These are phyloP conservation scores for Aureococcus anophagefferens DNA, from an alignment of 108 stramenopile species.

Conservation along the genomic window DNA sequence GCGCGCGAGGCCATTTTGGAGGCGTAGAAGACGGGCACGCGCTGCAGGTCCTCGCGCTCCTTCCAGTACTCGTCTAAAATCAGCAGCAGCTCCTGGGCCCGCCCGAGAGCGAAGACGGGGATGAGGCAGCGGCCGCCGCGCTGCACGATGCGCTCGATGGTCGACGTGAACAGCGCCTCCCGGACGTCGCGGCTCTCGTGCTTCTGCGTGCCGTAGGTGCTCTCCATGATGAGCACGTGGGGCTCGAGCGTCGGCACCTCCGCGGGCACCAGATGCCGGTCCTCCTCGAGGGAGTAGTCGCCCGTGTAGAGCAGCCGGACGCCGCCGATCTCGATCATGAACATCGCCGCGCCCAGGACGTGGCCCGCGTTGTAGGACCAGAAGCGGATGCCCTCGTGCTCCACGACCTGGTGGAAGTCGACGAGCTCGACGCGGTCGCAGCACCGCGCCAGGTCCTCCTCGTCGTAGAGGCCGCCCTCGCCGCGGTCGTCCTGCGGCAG, in stretches of 20 bases:
- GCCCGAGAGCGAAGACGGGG: constrained; percentile 92
- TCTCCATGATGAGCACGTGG: constrained; percentile 89
- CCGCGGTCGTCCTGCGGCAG: not conserved
- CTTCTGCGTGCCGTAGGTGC: constrained; percentile 91
- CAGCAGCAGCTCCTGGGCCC: constrained; percentile 89
- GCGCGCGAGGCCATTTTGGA: constrained; percentile 80
- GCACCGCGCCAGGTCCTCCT: constrained; percentile 77
- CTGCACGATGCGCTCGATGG: constrained; percentile 69
- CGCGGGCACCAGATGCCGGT: constrained; percentile 93
- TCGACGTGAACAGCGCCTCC: constrained; percentile 81
- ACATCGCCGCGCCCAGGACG: constrained; percentile 98
- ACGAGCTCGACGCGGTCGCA: constrained; percentile 87
- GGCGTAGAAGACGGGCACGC: constrained; percentile 88
- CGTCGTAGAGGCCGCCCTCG: constrained; percentile 57
- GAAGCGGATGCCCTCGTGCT: constrained; percentile 78
- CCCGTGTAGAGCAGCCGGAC: constrained; percentile 90
- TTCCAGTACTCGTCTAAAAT: constrained; percentile 98
- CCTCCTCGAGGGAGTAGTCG: constrained; percentile 93
- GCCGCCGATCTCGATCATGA: constrained; percentile 85
- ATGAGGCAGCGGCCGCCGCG: constrained; percentile 89
- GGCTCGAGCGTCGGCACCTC: constrained; percentile 73
- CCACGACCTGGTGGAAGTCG: constrained; percentile 84
- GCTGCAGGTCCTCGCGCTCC: constrained; percentile 82
- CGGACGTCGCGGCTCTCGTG: constrained; percentile 80
- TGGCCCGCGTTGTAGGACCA: constrained; percentile 94